Base-by-base conservation (phyloP, 139 green algal species). In the Asterochloris erici region DNA sequence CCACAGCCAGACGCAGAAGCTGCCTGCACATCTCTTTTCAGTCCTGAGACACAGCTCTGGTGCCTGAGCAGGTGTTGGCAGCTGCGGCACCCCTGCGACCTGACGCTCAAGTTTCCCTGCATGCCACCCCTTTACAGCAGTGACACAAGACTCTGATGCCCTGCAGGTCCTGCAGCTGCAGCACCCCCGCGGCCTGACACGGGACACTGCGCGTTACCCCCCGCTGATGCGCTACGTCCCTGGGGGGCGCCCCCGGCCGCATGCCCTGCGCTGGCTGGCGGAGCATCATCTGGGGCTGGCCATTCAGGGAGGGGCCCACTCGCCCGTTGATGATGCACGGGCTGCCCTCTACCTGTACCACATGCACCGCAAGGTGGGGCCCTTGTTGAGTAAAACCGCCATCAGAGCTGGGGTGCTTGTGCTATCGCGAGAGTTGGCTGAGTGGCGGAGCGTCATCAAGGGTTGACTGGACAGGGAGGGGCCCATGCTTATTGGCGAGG, bases 241-340 rank as follows among this genome's bases (percentile, higher is more conserved):
- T 16, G 76, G 81, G 79, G 81, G 85, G 9, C 79, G 74, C 63
- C 21, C 78, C 23, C 86, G 85, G 68, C 84, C 89, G 77, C 79
- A 83, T 13, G 66, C 85, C 15, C 88, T 97, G 80, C 78, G 87
- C 0, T 76, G 90, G 38, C 85, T 98, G 69, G 92, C 93, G 2
- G 28, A 79, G 2, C 84, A 93, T 79, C 73, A 93, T 29, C 88
- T 97, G 81, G 91, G 89, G 0, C 80, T 96, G 60, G 68, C 54
- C 71, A 97, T 97, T 54, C 90, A 93, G 81, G 82, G 69, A 28
- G 93, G 91, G 0, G 79, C 93, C 88, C 93, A 96, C 82, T 88
- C 82, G 10, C 86, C 91, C 15, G 82, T 93, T 54, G 88, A 95
- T 27, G 91, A 95, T 78, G 91, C 91, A 12, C 80, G 90, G 0